Conservation (phyloP, 192 early-diverging fungal species). For the Jimgerdemannia lactiflua region DNA sequence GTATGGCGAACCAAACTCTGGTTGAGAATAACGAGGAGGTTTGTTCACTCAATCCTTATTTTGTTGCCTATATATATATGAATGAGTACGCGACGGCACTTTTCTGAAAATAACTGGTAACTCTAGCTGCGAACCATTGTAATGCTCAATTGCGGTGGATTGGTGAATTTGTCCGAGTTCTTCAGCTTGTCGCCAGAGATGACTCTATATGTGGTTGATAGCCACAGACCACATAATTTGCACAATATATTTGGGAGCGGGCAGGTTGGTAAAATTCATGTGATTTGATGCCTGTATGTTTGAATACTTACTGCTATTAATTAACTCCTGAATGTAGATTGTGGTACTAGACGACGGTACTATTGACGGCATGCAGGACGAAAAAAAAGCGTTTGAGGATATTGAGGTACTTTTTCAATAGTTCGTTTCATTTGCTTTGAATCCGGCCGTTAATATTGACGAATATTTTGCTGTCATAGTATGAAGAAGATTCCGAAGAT, state of each 20-base stretch:
- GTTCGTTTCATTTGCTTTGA: too few relatives aligned
- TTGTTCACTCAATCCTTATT: background rate
- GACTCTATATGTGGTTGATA: constrained; percentile 80
- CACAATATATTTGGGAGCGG: constrained; percentile 76
- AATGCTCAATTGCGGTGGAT: constrained; percentile 85
- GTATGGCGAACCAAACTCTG: constrained; percentile 46
- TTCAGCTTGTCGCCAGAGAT: constrained; percentile 52
- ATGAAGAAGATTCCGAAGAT: constrained; percentile 28
- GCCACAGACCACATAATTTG: constrained; percentile 85
- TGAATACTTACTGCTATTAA: too few relatives aligned
- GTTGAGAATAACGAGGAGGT: constrained; percentile 52
- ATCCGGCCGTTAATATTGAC: too few relatives aligned
- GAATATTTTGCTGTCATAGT: too few relatives aligned
- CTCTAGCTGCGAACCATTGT: constrained; percentile 64
- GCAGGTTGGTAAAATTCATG: constrained; percentile 52
- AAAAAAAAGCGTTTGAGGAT: constrained; percentile 66
- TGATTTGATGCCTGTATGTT: too few relatives aligned
- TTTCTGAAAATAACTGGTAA: too few relatives aligned
- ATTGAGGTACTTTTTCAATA: constrained; percentile 49
- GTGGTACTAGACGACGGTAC: constrained; percentile 86
- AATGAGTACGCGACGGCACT: too few relatives aligned
- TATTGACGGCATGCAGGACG: constrained; percentile 62
- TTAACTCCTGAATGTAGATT: too few relatives aligned
- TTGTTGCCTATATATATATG: too few relatives aligned
- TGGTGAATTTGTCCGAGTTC: constrained; percentile 67